Evolutionary conservation across 495 filamentous ascomycete species (phyloP).

Genomic region (Hyphodiscus hymeniophilus): DNA sequence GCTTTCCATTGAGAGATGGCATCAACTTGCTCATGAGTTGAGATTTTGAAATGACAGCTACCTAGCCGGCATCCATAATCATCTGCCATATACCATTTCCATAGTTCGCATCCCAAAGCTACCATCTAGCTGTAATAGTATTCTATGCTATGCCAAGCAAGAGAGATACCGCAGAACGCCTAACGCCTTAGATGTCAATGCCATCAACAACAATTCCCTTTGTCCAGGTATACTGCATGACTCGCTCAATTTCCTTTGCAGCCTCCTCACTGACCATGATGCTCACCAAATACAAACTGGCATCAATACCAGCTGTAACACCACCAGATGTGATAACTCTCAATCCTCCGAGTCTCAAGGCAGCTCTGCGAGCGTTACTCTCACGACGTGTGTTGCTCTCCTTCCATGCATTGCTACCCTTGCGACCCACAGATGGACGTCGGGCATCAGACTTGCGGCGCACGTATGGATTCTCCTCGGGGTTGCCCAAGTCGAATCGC

Average conservation of each 20-base stretch:
- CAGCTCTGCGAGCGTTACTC: constrained; percentile 56
- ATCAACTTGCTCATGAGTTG: too few species aligned
- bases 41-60: constrained; percentile 3
- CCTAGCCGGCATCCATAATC: background rate
- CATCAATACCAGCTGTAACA: constrained; percentile 69
- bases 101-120: constrained; percentile 7
- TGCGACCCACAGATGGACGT: constrained; percentile 55
- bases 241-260: constrained; percentile 57
- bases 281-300: constrained; percentile 67
- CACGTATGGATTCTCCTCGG: constrained; percentile 68
- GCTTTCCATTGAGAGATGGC: too few species aligned
- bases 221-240: constrained; percentile 65
- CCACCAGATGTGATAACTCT: constrained; percentile 72
- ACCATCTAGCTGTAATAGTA: constrained; percentile 5
- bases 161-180: constrained; percentile 14
- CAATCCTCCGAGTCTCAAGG: constrained; percentile 59
- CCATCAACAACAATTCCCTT: constrained; percentile 64
- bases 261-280: constrained; percentile 59
- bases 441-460: constrained; percentile 55
- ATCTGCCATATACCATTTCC: background rate
- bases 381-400: constrained; percentile 55
- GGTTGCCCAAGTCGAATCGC: constrained; percentile 63
- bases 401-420: constrained; percentile 66
- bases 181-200: constrained; percentile 53
- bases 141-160: constrained; percentile 12